A percentile compares a stretch with the other conserved stretches of the same genome.
Conservation (phyloP, 768 basidiomycete genomes). For the Rossbeevera mucosa region DNA sequence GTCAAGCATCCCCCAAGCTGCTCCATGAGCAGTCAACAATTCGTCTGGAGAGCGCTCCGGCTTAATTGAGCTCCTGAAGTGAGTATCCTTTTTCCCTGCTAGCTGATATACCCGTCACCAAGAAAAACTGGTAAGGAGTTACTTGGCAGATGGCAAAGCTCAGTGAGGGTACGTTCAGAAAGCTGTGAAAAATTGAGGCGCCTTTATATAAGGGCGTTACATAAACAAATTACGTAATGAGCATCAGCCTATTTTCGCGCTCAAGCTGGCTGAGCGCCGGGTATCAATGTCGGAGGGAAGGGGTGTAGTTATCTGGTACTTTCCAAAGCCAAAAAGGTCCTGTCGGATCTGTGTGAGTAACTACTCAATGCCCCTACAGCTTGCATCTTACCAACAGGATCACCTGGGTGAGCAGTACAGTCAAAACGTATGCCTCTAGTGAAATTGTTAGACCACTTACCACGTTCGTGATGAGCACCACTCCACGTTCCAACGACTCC, state of each 20-base stretch:
- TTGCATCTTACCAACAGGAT: constrained; percentile 54
- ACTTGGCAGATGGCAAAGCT: constrained; percentile 36
- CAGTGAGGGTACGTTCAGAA: constrained; percentile 17
- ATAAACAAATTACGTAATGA: constrained; percentile 15
- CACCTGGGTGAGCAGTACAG: constrained; percentile 36
- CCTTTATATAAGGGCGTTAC: constrained; percentile 1
- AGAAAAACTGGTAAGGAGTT: constrained; percentile 49
- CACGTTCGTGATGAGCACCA: constrained; percentile 53
- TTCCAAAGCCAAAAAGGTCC: constrained; percentile 77
- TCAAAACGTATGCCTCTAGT: background rate
- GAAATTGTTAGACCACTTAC: constrained; percentile 26
- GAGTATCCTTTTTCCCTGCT: constrained; percentile 39
- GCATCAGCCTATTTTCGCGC: background rate
- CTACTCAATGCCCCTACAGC: background rate
- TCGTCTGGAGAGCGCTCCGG: constrained; percentile 61
- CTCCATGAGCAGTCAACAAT: constrained; percentile 33
- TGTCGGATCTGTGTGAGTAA: constrained; percentile 20
- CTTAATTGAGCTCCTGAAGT: constrained; percentile 64
- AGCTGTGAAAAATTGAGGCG: background rate
- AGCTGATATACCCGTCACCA: constrained; percentile 51
- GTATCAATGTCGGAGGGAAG: constrained; percentile 27
- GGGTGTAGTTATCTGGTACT: constrained; percentile 37
- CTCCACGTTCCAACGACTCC: constrained; percentile 71
- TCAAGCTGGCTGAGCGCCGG: background rate
- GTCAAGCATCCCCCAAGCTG: constrained; percentile 63